A percentile compares a stretch with the other conserved stretches of the same genome.
phyloP scores from a whole-genome alignment of 78 protist species.

The Dictyostelium capitatum region DNA sequence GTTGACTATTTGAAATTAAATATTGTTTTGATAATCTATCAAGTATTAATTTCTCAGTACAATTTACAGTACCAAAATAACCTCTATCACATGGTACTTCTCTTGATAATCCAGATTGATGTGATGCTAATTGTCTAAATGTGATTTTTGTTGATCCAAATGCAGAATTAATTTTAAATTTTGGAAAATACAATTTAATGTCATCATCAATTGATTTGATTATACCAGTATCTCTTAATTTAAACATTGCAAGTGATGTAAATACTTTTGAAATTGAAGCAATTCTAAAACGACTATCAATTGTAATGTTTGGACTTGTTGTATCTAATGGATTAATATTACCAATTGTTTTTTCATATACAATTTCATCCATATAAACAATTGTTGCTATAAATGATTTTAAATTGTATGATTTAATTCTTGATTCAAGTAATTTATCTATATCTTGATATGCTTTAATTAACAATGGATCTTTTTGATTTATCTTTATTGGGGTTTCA shows the following conservation, averaged over 20 bases:
- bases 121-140: constrained; percentile 54
- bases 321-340: constrained; percentile 5
- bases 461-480: constrained; percentile 4
- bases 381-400: constrained; percentile 23
- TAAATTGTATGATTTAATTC: background rate
- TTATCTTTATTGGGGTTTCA: background rate
- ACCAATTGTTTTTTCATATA: constrained; percentile 30
- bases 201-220: constrained; percentile 48
- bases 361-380: constrained; percentile 28
- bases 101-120: constrained; percentile 48
- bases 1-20: constrained; percentile 13
- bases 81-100: constrained; percentile 28
- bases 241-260: constrained; percentile 58
- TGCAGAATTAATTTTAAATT: constrained; percentile 12
- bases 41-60: constrained; percentile 34
- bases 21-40: constrained; percentile 20
- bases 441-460: constrained; percentile 5
- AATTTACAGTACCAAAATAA: background rate
- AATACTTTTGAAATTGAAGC: constrained; percentile 50
- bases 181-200: constrained; percentile 39
- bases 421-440: background rate
- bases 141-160: constrained; percentile 1
- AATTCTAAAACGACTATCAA: constrained; percentile 41
- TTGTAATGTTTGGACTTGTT: background rate
- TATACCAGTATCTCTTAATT: constrained; percentile 47